Evolutionary conservation across 805 yeast species (phyloP).

Genomic region (Schizosaccharomyces osmophilus): DNA sequence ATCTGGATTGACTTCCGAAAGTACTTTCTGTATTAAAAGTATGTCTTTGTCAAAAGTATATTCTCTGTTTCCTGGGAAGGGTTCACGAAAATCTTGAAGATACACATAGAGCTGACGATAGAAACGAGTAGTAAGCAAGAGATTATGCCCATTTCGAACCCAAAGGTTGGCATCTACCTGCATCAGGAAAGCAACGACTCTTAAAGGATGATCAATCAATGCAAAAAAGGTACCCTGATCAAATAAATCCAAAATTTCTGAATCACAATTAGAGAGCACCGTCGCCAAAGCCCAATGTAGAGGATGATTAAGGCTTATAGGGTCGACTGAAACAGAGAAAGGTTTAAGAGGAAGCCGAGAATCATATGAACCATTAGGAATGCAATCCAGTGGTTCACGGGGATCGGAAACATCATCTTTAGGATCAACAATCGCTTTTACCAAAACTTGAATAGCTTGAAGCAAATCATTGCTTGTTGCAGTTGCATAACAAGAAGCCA

Average conservation of each 20-base stretch:
- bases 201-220: slow-evolving; percentile 48
- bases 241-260: not conserved
- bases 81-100: not conserved
- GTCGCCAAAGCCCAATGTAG: slow-evolving; percentile 49
- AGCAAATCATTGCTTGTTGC: not conserved
- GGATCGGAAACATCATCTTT: not conserved
- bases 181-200: slow-evolving; percentile 51
- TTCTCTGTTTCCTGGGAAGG: slow-evolving; percentile 18
- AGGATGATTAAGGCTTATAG: slow-evolving; percentile 56
- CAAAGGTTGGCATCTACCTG: slow-evolving; percentile 77
- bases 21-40: not conserved
- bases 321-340: slow-evolving; percentile 22
- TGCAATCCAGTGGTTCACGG: not conserved
- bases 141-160: slow-evolving; percentile 81
- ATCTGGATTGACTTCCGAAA: slow-evolving; percentile 19
- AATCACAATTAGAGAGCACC: slow-evolving; percentile 10
- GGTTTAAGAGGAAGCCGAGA: slow-evolving; percentile 12
- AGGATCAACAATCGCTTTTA: not conserved
- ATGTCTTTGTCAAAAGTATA: not conserved
- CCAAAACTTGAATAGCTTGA: not conserved
- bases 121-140: slow-evolving; percentile 51
- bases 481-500: not conserved
- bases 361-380: not conserved
- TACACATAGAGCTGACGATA: slow-evolving; percentile 57
- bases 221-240: not conserved